A percentile compares a stretch with the other conserved stretches of the same genome.
phyloP scores from a whole-genome alignment of 108 stramenopile species.

The Fistulifera solaris region DNA sequence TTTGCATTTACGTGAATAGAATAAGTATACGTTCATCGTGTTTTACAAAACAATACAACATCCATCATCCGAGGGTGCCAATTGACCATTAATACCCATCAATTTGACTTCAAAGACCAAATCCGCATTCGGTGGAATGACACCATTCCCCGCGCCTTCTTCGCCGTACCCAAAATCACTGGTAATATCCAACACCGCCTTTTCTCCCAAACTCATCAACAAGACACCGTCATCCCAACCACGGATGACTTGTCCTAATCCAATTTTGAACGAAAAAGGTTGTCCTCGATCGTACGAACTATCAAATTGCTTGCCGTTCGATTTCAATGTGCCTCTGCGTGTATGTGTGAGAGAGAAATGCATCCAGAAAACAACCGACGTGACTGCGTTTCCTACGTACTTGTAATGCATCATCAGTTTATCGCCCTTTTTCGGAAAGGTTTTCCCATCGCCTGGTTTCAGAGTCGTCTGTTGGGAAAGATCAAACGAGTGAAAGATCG shows the following conservation, averaged over 20 bases:
- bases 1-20: neutral
- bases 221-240: constrained; percentile 80
- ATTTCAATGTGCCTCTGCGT: constrained; percentile 42
- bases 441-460: neutral
- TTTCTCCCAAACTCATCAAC: constrained; percentile 66
- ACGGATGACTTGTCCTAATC: constrained; percentile 42
- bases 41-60: neutral
- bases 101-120: constrained; percentile 74
- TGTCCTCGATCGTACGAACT: constrained; percentile 52
- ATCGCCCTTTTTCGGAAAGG: constrained; percentile 24
- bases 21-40: neutral
- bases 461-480: neutral
- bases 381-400: constrained; percentile 15
- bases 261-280: constrained; percentile 61
- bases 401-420: constrained; percentile 82
- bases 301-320: constrained; percentile 71
- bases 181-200: constrained; percentile 69
- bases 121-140: constrained; percentile 87
- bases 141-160: constrained; percentile 59
- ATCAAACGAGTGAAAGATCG: too few species aligned
- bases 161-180: constrained; percentile 82
- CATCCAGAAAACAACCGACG: neutral
- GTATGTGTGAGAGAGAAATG: neutral
- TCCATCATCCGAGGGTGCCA: constrained; percentile 2
- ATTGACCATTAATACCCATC: constrained; percentile 55